These are phyloP conservation scores for Mycosarcoma maydis DNA, from an alignment of 1,284 basidiomycete species.

Conservation along the genomic window DNA sequence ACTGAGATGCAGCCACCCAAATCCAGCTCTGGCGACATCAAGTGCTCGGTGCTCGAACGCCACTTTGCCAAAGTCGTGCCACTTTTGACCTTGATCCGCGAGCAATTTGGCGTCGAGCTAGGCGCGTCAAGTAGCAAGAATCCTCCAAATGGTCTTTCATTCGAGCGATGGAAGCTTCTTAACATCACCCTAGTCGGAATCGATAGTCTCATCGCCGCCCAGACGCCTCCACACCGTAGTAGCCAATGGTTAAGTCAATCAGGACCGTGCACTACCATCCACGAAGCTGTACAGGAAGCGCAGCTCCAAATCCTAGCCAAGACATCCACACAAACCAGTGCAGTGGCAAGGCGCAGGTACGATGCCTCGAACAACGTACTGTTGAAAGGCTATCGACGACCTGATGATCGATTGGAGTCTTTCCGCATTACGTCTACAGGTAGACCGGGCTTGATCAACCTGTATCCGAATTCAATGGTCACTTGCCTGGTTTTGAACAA, in stretches of 20 bases:
- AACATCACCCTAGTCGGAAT: conserved; percentile 13
- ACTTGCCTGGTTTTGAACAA: conserved; percentile 73
- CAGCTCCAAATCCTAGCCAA: conserved; percentile 31
- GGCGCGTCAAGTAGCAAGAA: conserved; percentile 15
- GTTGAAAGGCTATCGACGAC: conserved; percentile 75
- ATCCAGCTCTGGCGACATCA: background rate
- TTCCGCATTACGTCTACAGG: conserved; percentile 19
- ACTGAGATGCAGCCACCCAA: conserved; percentile 1
- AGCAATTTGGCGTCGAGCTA: conserved; percentile 18
- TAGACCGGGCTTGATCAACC: conserved; percentile 71
- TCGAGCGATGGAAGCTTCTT: conserved; percentile 22
- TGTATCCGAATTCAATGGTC: conserved; percentile 78
- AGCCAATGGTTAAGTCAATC: background rate
- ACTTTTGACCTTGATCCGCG: conserved; percentile 16
- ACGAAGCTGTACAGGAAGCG: conserved; percentile 38
- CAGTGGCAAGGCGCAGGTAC: background rate
- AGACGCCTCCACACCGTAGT: background rate
- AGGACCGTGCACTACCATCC: conserved; percentile 5
- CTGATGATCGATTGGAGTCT: conserved; percentile 63
- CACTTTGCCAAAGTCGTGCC: conserved; percentile 21
- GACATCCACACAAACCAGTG: background rate
- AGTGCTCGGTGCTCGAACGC: conserved; percentile 21
- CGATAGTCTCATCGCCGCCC: background rate
- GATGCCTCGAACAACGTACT: conserved; percentile 70
- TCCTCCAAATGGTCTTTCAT: conserved; percentile 4